Evolutionary conservation across 163 green algal genomes (phyloP).

Genomic region (Volvox carteri): DNA sequence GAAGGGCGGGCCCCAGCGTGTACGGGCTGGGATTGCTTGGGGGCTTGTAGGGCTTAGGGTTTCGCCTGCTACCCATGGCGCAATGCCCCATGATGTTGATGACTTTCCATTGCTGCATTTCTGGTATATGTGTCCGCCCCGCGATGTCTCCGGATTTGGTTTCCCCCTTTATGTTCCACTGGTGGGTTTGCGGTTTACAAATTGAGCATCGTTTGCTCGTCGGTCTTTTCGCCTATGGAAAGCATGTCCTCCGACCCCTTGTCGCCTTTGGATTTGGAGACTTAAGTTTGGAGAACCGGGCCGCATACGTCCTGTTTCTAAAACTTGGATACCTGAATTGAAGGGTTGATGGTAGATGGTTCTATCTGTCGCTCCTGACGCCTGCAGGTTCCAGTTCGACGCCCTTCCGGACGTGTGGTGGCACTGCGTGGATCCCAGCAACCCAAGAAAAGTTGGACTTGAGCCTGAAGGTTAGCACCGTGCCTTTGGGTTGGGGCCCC

Average conservation of each 20-base stretch:
- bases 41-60: neutral
- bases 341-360: neutral
- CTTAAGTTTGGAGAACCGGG: neutral
- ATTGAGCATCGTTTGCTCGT: too few relatives aligned
- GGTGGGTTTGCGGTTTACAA: neutral
- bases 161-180: neutral
- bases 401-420: conserved; percentile 68
- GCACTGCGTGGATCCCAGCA: conserved; percentile 45
- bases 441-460: conserved; percentile 49
- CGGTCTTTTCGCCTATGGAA: too few relatives aligned
- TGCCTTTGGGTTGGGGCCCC: too few relatives aligned
- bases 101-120: neutral
- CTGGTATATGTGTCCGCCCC: neutral
- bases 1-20: neutral
- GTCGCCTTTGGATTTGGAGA: neutral
- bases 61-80: neutral
- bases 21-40: neutral
- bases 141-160: neutral
- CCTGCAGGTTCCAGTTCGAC: conserved; percentile 56
- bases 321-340: too few relatives aligned
- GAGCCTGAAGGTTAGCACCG: conserved; percentile 67
- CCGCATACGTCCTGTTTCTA: neutral
- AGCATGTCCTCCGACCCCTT: neutral
- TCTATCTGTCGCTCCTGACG: neutral
- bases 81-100: neutral